Evolutionary conservation across 306 rosid species (phyloP).

Genomic region (Parietaria judaica): DNA sequence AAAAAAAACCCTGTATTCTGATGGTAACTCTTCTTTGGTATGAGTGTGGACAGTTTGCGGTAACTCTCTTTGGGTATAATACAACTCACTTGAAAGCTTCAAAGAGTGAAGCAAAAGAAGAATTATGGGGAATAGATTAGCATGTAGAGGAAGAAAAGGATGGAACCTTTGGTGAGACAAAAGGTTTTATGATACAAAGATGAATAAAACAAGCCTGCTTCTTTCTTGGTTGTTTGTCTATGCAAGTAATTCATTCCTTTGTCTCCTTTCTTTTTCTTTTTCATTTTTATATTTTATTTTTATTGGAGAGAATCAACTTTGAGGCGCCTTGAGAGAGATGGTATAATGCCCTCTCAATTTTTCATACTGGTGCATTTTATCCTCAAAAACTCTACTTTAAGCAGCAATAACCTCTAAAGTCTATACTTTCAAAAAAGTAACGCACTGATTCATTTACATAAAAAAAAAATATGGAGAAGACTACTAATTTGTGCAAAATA

Average conservation of each 20-base stretch:
- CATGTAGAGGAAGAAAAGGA: slow-evolving; percentile 32
- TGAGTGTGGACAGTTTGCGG: too few relatives aligned
- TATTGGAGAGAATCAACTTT: slow-evolving; percentile 17
- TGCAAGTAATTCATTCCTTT: slow-evolving; percentile 21
- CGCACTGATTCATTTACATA: too few relatives aligned
- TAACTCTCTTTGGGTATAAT: too few relatives aligned
- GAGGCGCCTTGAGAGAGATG: slow-evolving; percentile 2
- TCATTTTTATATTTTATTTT: slow-evolving; percentile 5
- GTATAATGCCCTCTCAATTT: not conserved
- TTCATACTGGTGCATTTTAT: too few relatives aligned
- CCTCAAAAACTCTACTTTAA: too few relatives aligned
- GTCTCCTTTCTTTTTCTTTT: slow-evolving; percentile 3
- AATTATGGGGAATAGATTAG: not conserved
- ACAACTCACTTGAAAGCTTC: too few relatives aligned
- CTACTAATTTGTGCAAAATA: not conserved
- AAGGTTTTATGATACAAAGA: slow-evolving; percentile 13
- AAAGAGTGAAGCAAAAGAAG: slow-evolving; percentile 4
- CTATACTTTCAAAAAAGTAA: too few relatives aligned
- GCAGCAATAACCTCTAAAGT: too few relatives aligned
- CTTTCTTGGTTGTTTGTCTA: not conserved
- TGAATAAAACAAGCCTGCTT: slow-evolving; percentile 2
- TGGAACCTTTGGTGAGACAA: slow-evolving; percentile 34
- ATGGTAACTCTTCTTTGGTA: too few relatives aligned
- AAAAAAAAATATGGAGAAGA: not conserved
- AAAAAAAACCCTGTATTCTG: not conserved